phyloP scores from a whole-genome alignment of 2,329 filamentous ascomycete species.

The Xylaria polymorpha region DNA sequence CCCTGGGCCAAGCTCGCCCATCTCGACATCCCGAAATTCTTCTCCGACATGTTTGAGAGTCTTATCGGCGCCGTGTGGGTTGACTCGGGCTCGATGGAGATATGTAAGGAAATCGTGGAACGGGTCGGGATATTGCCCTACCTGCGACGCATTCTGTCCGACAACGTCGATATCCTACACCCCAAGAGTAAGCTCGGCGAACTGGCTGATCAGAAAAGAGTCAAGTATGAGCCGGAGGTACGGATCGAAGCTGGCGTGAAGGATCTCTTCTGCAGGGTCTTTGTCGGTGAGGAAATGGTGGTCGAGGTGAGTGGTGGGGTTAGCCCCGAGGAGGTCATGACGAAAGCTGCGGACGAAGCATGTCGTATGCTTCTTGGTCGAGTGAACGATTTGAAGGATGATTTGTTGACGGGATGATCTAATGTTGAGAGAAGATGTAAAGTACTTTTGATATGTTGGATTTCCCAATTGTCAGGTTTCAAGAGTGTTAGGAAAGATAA shows the following conservation, averaged over 20 bases:
- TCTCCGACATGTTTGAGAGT: constrained; percentile 85
- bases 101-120: constrained; percentile 70
- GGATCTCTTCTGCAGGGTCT: constrained; percentile 58
- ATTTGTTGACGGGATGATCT: no score
- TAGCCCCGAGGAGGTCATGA: constrained; percentile 64
- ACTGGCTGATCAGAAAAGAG: constrained; percentile 61
- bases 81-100: constrained; percentile 73
- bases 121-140: constrained; percentile 73
- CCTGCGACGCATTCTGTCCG: constrained; percentile 70
- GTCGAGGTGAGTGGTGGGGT: constrained; percentile 60
- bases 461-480: not conserved
- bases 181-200: constrained; percentile 76
- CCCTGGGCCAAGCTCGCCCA: constrained; percentile 80
- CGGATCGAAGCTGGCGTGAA: constrained; percentile 41
- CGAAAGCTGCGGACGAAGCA: constrained; percentile 65
- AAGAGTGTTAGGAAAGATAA: not conserved
- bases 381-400: constrained; percentile 11
- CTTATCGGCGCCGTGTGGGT: constrained; percentile 86
- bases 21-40: constrained; percentile 78
- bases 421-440: not conserved
- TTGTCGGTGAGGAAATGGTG: constrained; percentile 60
- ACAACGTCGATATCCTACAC: constrained; percentile 67
- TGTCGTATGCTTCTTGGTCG: constrained; percentile 40
- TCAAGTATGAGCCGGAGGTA: constrained; percentile 63
- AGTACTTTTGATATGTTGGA: not conserved